A percentile compares a stretch with the other conserved stretches of the same genome.
These are phyloP conservation scores for Golovinomyces cichoracearum DNA, from an alignment of 2,329 filamentous ascomycete species.

Conservation along the genomic window DNA sequence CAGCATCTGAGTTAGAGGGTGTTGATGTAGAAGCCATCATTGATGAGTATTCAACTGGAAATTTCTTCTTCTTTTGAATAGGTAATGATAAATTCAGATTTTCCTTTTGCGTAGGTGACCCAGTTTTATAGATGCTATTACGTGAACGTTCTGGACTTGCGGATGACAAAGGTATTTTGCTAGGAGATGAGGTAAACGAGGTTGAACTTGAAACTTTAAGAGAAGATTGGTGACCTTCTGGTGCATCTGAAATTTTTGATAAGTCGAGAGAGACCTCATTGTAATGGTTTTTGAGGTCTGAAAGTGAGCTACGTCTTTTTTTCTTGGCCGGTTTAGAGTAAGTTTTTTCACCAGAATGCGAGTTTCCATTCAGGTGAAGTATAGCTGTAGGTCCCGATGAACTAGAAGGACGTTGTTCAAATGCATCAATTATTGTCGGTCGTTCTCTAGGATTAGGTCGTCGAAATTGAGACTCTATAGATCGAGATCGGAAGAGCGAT, in stretches of 20 bases:
- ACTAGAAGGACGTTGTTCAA: constrained; percentile 35
- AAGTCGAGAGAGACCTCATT: constrained; percentile 28
- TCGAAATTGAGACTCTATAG: constrained; percentile 40
- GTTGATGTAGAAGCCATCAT: constrained; percentile 8
- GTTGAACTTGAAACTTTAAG: constrained; percentile 8
- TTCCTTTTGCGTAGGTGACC: constrained; percentile 13
- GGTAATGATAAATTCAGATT: constrained; percentile 5
- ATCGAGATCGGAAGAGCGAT: constrained; percentile 43
- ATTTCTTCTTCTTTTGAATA: constrained; percentile 9
- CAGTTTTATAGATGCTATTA: constrained; percentile 7
- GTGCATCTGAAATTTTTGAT: constrained; percentile 13
- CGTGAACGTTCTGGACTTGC: constrained; percentile 9
- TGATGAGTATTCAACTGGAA: constrained; percentile 13
- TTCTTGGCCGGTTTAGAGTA: constrained; percentile 27
- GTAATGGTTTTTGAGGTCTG: constrained; percentile 52
- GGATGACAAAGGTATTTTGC: constrained; percentile 12
- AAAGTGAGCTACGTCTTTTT: constrained; percentile 76
- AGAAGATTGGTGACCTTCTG: constrained; percentile 3
- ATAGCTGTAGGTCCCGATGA: constrained; percentile 21
- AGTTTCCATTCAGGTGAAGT: constrained; percentile 13
- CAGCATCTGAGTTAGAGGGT: constrained; percentile 6
- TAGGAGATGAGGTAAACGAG: constrained; percentile 14
- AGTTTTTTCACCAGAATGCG: constrained; percentile 20
- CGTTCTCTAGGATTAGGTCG: constrained; percentile 32
- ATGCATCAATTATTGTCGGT: constrained; percentile 33